Conservation (phyloP, 2,329 filamentous ascomycete genomes). For the Alternaria alternata region DNA sequence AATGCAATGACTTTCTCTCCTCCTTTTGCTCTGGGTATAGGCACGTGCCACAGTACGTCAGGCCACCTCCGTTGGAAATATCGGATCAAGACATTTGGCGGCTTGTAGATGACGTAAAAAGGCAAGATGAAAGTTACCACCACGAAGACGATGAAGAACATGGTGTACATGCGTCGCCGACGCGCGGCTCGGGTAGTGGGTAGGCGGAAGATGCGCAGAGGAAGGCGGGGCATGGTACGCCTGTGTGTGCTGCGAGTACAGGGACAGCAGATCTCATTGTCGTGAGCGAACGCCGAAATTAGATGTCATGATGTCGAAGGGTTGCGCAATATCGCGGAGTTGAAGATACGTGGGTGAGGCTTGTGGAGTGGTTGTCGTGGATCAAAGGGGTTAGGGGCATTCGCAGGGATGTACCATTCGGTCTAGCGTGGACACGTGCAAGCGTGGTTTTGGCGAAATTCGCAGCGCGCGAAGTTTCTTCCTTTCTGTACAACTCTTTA, state of each 20-base stretch:
- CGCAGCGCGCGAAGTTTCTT: slow-evolving; percentile 3
- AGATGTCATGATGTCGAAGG: not conserved
- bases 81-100: slow-evolving; percentile 73
- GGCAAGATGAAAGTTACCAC: slow-evolving; percentile 43
- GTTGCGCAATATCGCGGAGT: not conserved
- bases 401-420: slow-evolving; percentile 10
- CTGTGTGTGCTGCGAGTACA: not conserved
- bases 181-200: slow-evolving; percentile 49
- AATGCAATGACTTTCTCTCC: slow-evolving; percentile 75
- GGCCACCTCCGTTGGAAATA: slow-evolving; percentile 77
- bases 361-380: slow-evolving; percentile 2
- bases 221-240: slow-evolving; percentile 37
- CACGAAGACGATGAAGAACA: slow-evolving; percentile 43
- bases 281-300: not conserved
- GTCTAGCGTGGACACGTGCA: slow-evolving; percentile 25
- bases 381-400: slow-evolving; percentile 17
- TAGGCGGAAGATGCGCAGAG: slow-evolving; percentile 46
- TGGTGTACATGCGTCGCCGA: slow-evolving; percentile 48
- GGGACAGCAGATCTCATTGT: not conserved
- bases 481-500: not conserved
- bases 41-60: slow-evolving; percentile 78
- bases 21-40: slow-evolving; percentile 46
- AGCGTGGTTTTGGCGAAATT: slow-evolving; percentile 15
- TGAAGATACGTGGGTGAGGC: not conserved
- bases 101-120: slow-evolving; percentile 79